Conservation (phyloP, 2,329 filamentous ascomycete species). For the Penicillium hesseltinei region DNA sequence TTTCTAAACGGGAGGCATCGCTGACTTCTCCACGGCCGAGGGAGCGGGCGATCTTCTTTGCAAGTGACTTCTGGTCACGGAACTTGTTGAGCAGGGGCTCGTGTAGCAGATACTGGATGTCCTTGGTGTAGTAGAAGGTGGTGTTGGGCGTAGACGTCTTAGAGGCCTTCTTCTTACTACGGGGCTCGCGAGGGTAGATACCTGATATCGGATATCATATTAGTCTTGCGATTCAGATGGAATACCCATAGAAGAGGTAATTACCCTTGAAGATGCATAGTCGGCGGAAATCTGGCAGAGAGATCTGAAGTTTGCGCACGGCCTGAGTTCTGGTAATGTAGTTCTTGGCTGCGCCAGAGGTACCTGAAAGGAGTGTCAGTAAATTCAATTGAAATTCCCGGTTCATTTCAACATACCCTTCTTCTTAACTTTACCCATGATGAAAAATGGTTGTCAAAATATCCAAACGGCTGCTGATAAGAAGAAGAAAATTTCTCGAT, state of each 20-base stretch:
- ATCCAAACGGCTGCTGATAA: slow-evolving; percentile 33
- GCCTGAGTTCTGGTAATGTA: slow-evolving; percentile 97
- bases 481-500: slow-evolving; percentile 39
- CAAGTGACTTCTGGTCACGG: slow-evolving; percentile 91
- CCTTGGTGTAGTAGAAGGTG: slow-evolving; percentile 89
- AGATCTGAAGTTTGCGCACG: slow-evolving; percentile 96
- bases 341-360: slow-evolving; percentile 92
- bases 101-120: slow-evolving; percentile 97
- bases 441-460: slow-evolving; percentile 21
- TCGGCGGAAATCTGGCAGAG: slow-evolving; percentile 93
- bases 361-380: slow-evolving; percentile 51
- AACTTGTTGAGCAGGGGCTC: slow-evolving; percentile 93
- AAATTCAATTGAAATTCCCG: background rate
- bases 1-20: slow-evolving; percentile 85
- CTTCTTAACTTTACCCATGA: slow-evolving; percentile 80
- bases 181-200: slow-evolving; percentile 95
- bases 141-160: slow-evolving; percentile 87
- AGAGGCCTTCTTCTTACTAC: slow-evolving; percentile 94
- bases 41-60: slow-evolving; percentile 95
- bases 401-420: slow-evolving; percentile 60
- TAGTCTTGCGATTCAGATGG: slow-evolving; percentile 9
- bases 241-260: background rate
- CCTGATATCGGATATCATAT: slow-evolving; percentile 43
- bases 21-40: slow-evolving; percentile 86
- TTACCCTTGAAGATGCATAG: slow-evolving; percentile 96